phyloP scores from a whole-genome alignment of 805 yeast genomes.

The Metschnikowia koreensis region DNA sequence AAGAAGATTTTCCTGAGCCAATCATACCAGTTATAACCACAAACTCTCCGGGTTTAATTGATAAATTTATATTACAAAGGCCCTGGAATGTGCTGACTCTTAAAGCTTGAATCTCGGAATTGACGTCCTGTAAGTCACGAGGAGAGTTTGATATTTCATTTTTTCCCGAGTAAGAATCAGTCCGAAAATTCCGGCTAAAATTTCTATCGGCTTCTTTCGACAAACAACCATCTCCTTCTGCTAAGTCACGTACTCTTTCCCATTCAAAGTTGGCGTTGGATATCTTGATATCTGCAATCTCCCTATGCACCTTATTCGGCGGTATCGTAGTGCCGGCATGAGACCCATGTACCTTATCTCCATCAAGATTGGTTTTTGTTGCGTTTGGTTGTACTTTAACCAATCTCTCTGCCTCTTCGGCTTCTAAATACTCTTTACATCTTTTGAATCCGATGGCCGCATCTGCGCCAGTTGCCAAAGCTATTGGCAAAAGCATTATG shows the following conservation, averaged over 20 bases:
- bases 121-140: too few relatives aligned
- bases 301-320: not conserved
- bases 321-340: not conserved
- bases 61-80: conserved; percentile 31
- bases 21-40: conserved; percentile 43
- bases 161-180: too few relatives aligned
- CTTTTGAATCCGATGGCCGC: conserved; percentile 40
- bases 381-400: not conserved
- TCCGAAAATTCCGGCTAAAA: too few relatives aligned
- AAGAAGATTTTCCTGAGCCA: conserved; percentile 45
- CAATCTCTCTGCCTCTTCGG: conserved; percentile 14
- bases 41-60: conserved; percentile 33
- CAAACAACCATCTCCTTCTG: not conserved
- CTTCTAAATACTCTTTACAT: conserved; percentile 23
- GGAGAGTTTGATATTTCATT: too few relatives aligned
- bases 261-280: conserved; percentile 16
- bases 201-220: not conserved
- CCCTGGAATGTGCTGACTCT: conserved; percentile 28
- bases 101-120: not conserved
- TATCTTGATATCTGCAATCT: conserved; percentile 10
- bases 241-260: conserved; percentile 8
- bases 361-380: too few relatives aligned
- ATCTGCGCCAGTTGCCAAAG: conserved; percentile 46
- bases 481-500: conserved; percentile 42
- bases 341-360: too few relatives aligned